phyloP scores from a whole-genome alignment of 2,329 filamentous ascomycete species.

The Endothia cerciana region DNA sequence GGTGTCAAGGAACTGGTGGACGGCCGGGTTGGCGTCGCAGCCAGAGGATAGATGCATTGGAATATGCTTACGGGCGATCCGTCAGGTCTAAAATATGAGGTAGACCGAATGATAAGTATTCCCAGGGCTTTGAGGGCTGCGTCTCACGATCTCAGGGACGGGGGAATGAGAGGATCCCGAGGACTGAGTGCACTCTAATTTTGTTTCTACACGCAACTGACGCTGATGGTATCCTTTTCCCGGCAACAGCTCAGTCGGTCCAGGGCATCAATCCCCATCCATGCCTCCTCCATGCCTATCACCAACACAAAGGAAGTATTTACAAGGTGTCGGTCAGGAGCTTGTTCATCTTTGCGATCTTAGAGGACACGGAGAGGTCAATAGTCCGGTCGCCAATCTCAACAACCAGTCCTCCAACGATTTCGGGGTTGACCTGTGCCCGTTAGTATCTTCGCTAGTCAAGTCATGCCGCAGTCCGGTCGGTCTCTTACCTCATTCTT shows the following conservation, averaged over 20 bases:
- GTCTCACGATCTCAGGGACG: background rate
- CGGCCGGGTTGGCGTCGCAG: background rate
- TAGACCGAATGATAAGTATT: constrained; percentile 16
- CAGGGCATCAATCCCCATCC: background rate
- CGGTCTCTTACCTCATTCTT: constrained; percentile 71
- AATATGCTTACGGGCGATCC: background rate
- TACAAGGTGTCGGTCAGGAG: constrained; percentile 95
- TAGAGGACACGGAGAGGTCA: constrained; percentile 92
- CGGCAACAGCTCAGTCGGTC: constrained; percentile 12
- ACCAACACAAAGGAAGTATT: constrained; percentile 41
- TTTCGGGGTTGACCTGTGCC: constrained; percentile 86
- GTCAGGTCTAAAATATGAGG: constrained; percentile 9
- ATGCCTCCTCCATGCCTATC: constrained; percentile 3
- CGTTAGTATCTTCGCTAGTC: constrained; percentile 27
- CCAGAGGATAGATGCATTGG: background rate
- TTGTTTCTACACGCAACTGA: constrained; percentile 16
- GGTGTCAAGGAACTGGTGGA: constrained; percentile 9
- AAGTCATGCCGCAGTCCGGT: background rate
- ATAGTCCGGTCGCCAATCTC: constrained; percentile 98
- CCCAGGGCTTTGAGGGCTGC: background rate
- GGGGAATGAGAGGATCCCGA: background rate
- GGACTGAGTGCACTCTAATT: constrained; percentile 16
- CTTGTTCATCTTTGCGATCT: constrained; percentile 99
- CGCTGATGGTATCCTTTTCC: constrained; percentile 25
- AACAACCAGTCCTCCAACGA: constrained; percentile 90